Percentiles rank a stretch among this genome's conserved stretches.
These are phyloP conservation scores for Ogataea corticis DNA, from an alignment of 805 yeast species.

Conservation along the genomic window DNA sequence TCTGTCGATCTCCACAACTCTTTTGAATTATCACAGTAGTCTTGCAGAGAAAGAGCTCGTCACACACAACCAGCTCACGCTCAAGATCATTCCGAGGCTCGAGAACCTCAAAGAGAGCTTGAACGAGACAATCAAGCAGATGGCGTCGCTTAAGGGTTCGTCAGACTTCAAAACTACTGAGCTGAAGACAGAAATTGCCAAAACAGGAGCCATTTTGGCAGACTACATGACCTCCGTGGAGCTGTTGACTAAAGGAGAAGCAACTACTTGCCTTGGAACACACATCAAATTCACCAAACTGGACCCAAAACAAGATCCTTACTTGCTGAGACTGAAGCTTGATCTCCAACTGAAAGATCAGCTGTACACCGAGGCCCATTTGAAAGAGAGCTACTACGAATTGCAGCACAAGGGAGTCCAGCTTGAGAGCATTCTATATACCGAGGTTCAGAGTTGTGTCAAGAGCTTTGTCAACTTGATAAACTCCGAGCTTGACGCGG, in stretches of 20 bases:
- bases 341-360: constrained; percentile 69
- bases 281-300: constrained; percentile 24
- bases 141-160: constrained; percentile 47
- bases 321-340: constrained; percentile 56
- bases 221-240: constrained; percentile 48
- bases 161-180: constrained; percentile 59
- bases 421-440: constrained; percentile 60
- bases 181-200: constrained; percentile 59
- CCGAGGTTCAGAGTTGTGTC: constrained; percentile 60
- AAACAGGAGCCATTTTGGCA: constrained; percentile 56
- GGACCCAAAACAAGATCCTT: constrained; percentile 53
- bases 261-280: constrained; percentile 34
- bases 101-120: constrained; percentile 57
- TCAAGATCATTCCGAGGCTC: constrained; percentile 51
- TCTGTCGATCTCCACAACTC: constrained; percentile 33
- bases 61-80: constrained; percentile 51
- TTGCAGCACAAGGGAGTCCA: constrained; percentile 66
- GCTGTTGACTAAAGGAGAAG: constrained; percentile 39
- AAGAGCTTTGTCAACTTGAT: constrained; percentile 52
- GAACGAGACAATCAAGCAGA: constrained; percentile 54
- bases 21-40: constrained; percentile 32
- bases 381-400: constrained; percentile 65
- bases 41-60: constrained; percentile 46
- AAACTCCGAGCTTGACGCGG: constrained; percentile 48
- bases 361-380: constrained; percentile 59